Conservation (phyloP, 202 grass and related monocot genomes). For the Bolboschoenoplectus hybrid region DNA sequence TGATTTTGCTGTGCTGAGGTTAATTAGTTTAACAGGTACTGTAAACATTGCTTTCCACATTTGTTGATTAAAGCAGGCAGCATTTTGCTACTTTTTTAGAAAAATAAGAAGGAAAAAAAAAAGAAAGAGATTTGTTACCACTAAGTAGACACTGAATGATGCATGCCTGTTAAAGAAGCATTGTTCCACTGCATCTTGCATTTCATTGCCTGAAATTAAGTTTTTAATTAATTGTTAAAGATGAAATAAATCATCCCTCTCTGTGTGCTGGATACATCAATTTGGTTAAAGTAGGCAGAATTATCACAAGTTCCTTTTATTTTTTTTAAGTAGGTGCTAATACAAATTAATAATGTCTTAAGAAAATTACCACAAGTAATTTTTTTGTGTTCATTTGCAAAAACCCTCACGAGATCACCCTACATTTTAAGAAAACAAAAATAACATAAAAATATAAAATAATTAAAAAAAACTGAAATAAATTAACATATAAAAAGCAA, state of each 20-base stretch:
- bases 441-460: not conserved
- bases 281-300: not conserved
- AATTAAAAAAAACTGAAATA: slow-evolving; percentile 24
- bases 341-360: not conserved
- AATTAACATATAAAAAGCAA: not conserved
- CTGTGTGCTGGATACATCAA: not conserved
- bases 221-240: not conserved
- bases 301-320: not conserved
- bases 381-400: slow-evolving; percentile 45
- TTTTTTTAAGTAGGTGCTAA: not conserved
- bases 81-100: not conserved
- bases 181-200: slow-evolving; percentile 39
- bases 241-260: not conserved
- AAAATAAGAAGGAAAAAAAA: not conserved
- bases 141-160: slow-evolving; percentile 35
- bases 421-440: slow-evolving; percentile 18
- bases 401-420: slow-evolving; percentile 41
- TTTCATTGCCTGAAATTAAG: slow-evolving; percentile 37
- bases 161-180: slow-evolving; percentile 35
- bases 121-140: slow-evolving; percentile 30
- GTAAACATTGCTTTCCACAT: no score
- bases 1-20: no score
- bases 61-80: no score
- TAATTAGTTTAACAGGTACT: no score
- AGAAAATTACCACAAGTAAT: slow-evolving; percentile 44